Conservation (phyloP, 176 grass and related monocot genomes). For the Oryza rufipogon region DNA sequence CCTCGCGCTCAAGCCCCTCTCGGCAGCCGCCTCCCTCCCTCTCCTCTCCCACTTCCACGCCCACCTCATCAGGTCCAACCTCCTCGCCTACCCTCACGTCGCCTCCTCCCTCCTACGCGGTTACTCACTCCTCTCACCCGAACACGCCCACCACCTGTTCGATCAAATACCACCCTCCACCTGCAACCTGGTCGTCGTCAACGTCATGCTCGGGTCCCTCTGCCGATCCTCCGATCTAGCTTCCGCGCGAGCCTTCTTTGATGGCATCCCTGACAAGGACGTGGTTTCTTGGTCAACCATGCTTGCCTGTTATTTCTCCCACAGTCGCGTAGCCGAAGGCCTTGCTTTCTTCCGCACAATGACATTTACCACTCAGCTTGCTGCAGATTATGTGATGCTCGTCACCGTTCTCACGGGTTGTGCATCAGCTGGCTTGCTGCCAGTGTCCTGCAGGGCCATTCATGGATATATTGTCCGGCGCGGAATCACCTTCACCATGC, state of each 20-base stretch:
- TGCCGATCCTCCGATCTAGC: slow-evolving; percentile 41
- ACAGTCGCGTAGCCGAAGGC: not conserved
- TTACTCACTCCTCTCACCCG: slow-evolving; percentile 22
- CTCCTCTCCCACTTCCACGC: slow-evolving; percentile 51
- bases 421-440: slow-evolving; percentile 36
- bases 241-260: slow-evolving; percentile 45
- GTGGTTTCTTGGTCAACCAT: slow-evolving; percentile 58
- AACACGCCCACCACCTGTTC: slow-evolving; percentile 45
- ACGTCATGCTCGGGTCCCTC: slow-evolving; percentile 54
- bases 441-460: slow-evolving; percentile 40
- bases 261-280: slow-evolving; percentile 50
- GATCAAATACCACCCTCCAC: slow-evolving; percentile 51
- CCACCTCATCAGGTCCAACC: slow-evolving; percentile 56
- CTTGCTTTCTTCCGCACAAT: slow-evolving; percentile 56
- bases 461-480: slow-evolving; percentile 49
- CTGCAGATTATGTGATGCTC: slow-evolving; percentile 41
- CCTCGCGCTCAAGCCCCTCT: slow-evolving; percentile 48
- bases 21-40: slow-evolving; percentile 30
- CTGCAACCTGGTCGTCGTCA: slow-evolving; percentile 51
- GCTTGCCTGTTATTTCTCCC: slow-evolving; percentile 52
- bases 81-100: slow-evolving; percentile 38
- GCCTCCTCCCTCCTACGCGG: slow-evolving; percentile 37
- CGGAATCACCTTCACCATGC: not conserved
- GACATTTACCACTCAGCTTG: slow-evolving; percentile 20
- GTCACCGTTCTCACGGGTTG: slow-evolving; percentile 45